Evolutionary conservation across 805 yeast genomes (phyloP).

Genomic region (Candida alai): DNA sequence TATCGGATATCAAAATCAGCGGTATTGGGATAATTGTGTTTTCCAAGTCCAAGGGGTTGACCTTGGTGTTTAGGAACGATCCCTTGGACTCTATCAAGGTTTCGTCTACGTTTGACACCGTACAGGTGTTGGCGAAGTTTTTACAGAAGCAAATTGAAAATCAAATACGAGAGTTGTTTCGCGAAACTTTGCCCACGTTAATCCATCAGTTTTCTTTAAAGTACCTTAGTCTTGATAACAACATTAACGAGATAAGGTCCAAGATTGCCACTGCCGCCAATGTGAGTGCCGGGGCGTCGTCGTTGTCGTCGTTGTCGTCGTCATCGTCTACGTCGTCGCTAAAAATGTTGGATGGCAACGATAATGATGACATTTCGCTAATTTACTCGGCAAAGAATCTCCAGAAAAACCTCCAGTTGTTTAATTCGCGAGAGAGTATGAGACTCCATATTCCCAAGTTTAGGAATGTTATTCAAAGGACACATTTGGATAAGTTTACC

Average conservation of each 20-base stretch:
- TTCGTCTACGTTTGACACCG: conserved; percentile 80
- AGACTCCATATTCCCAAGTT: conserved; percentile 62
- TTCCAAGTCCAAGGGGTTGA: conserved; percentile 75
- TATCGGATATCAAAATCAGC: conserved; percentile 66
- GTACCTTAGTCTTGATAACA: conserved; percentile 23
- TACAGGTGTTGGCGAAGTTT: conserved; percentile 78
- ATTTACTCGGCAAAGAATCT: conserved; percentile 48
- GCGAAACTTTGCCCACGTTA: conserved; percentile 80
- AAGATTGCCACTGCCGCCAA: conserved; percentile 1
- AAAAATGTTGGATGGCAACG: conserved; percentile 9
- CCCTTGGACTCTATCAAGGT: conserved; percentile 82
- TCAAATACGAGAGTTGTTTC: conserved; percentile 73
- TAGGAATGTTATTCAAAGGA: conserved; percentile 55
- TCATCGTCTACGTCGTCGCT: conserved; percentile 6
- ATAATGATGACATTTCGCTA: conserved; percentile 7
- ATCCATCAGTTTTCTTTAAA: conserved; percentile 71
- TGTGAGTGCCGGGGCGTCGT: background rate
- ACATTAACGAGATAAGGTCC: conserved; percentile 6
- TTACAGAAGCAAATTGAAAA: conserved; percentile 78
- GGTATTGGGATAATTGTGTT: conserved; percentile 86
- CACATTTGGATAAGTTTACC: conserved; percentile 41
- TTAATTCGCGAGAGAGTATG: conserved; percentile 75
- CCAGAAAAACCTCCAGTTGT: conserved; percentile 37
- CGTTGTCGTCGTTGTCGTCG: conserved; percentile 1
- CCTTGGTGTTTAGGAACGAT: conserved; percentile 84